Evolutionary conservation across 805 yeast genomes (phyloP), one percentile per base, ranked within the genome.

Genomic region (Yueomyces sp.): DNA sequence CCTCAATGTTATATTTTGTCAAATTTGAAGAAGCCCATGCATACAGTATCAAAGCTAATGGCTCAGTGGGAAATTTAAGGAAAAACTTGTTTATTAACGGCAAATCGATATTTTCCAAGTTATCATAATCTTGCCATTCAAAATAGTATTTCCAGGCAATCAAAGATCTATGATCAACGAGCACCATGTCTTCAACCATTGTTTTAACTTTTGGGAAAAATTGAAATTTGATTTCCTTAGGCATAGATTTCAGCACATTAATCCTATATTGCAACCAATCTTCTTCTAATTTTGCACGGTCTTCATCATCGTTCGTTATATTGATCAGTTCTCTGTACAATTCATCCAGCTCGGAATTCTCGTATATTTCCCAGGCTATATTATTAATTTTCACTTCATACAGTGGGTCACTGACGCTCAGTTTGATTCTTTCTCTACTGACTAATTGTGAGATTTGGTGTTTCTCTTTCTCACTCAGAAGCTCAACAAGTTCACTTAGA

Each of bases 131-230:
- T 28, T 65, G 51, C 81, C 90, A 82, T 49, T 87, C 92, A 45
- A 86, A 73, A 53, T 76, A 76, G 8, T 79, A 54, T 36, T 71
- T 68, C 95, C 95, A 88, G 1, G 87, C 85, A 31, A 72, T 64
- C 36, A 74, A 66, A 4, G 77, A 77, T 1, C 72, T 69, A 27
- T 80, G 74, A 37, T 76, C 72, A 12, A 90, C 75, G 12, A 81
- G 63, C 3, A 87, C 76, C 79, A 88, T 75, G 34, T 82, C 94
- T 11, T 76, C 79, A 0, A 77, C 75, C 71, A 77, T 69, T 7
- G 73, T 76, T 39, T 65, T 64, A 3, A 87, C 62, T 29, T 73
- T 70, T 1, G 52, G 51, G 7, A 65, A 64, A 29, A 72, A 52
- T 2, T 44, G 46, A 12, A 59, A 56, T 44, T 79, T 78, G 2